phyloP scores from a whole-genome alignment of 2,329 filamentous ascomycete species.

The Colletotrichum spaethianum region DNA sequence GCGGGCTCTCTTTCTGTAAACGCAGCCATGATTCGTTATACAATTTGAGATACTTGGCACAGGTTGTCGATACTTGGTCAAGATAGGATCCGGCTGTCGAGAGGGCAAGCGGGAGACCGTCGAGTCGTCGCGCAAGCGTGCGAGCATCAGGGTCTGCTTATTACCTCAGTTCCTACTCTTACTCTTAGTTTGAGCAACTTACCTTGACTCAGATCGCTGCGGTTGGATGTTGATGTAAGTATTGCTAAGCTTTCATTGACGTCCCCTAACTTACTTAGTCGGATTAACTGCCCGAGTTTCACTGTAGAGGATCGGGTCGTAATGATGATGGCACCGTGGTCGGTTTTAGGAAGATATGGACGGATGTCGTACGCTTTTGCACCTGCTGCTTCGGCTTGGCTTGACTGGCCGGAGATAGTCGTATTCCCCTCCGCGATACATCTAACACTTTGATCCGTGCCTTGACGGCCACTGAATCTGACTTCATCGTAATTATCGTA shows the following conservation, averaged over 20 bases:
- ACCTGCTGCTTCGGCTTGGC: slow-evolving; percentile 13
- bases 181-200: too few relatives aligned
- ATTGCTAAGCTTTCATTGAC: too few relatives aligned
- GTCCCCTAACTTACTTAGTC: slow-evolving; percentile 49
- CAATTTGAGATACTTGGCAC: slow-evolving; percentile 54
- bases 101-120: too few relatives aligned
- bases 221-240: too few relatives aligned
- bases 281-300: slow-evolving; percentile 51
- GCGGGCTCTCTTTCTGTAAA: slow-evolving; percentile 49
- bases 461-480: slow-evolving; percentile 40
- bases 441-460: slow-evolving; percentile 30
- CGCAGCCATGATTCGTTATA: slow-evolving; percentile 56
- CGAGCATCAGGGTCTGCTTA: too few relatives aligned
- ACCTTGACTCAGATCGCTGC: too few relatives aligned
- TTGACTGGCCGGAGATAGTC: not conserved
- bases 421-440: not conserved
- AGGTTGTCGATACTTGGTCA: too few relatives aligned
- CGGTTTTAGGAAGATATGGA: slow-evolving; percentile 47
- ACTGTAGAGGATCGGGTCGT: slow-evolving; percentile 55
- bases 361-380: slow-evolving; percentile 49
- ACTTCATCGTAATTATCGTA: slow-evolving; percentile 60
- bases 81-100: too few relatives aligned
- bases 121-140: too few relatives aligned
- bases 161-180: too few relatives aligned
- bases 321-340: slow-evolving; percentile 59